These are phyloP conservation scores for Cyclocybe aegerita DNA, from an alignment of 768 basidiomycete genomes.

Conservation along the genomic window DNA sequence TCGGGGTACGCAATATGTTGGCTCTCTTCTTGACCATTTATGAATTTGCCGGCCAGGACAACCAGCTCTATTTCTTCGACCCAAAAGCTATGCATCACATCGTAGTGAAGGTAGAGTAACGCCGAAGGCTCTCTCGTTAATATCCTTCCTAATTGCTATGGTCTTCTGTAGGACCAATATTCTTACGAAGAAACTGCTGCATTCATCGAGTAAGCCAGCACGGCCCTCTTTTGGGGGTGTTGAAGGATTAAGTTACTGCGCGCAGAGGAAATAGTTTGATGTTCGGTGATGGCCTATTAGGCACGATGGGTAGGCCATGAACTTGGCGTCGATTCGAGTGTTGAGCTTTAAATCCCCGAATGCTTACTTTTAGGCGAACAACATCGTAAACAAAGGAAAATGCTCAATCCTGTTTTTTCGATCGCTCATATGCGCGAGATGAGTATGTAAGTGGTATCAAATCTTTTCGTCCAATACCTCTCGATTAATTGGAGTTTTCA, in stretches of 20 bases:
- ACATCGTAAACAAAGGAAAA: slow-evolving; percentile 41
- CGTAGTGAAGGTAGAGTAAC: slow-evolving; percentile 36
- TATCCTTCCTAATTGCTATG: background rate
- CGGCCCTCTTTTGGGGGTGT: background rate
- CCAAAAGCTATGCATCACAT: slow-evolving; percentile 46
- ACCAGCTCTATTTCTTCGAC: slow-evolving; percentile 19
- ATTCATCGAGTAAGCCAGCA: slow-evolving; percentile 23
- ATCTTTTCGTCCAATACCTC: too few species aligned
- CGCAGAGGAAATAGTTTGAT: slow-evolving; percentile 6
- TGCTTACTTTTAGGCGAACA: slow-evolving; percentile 29
- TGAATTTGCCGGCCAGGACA: too few species aligned
- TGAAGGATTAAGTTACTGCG: too few species aligned
- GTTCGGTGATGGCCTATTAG: slow-evolving; percentile 4
- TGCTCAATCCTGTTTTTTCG: slow-evolving; percentile 46
- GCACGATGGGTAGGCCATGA: background rate
- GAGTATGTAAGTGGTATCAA: slow-evolving; percentile 14
- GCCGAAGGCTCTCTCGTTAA: background rate
- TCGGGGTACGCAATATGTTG: too few species aligned
- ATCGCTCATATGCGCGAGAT: slow-evolving; percentile 37
- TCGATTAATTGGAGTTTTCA: slow-evolving; percentile 2
- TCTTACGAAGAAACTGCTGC: slow-evolving; percentile 26
- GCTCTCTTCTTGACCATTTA: too few species aligned
- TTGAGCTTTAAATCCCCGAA: background rate
- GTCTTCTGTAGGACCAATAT: slow-evolving; percentile 27
- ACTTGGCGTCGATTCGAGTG: background rate